phyloP scores from a whole-genome alignment of 2,329 filamentous ascomycete species.

The Fusarium denticulatum region DNA sequence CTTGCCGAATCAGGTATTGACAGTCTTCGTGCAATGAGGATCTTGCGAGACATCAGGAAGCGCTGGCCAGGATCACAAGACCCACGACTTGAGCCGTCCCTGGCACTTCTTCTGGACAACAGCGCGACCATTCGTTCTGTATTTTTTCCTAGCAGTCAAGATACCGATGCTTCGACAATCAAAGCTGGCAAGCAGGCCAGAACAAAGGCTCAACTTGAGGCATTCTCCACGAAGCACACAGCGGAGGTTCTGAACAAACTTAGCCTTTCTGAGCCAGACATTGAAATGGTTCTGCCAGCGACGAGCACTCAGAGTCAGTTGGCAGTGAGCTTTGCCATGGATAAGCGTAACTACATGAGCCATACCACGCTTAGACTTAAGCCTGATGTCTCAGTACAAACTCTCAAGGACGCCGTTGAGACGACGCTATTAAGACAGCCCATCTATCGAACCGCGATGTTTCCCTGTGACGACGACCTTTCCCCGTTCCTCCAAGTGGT shows the following conservation, averaged over 20 bases:
- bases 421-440: neutral
- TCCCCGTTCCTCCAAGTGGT: slow-evolving; percentile 7
- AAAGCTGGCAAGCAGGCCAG: neutral
- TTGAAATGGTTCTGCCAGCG: slow-evolving; percentile 5
- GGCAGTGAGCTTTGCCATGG: slow-evolving; percentile 19
- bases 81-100: neutral
- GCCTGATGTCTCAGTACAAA: accelerated
- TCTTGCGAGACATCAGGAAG: slow-evolving; percentile 10
- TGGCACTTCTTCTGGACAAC: neutral
- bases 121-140: neutral
- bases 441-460: slow-evolving; percentile 5
- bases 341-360: slow-evolving; percentile 18
- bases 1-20: slow-evolving; percentile 6
- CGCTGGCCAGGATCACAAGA: neutral
- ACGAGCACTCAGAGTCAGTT: slow-evolving; percentile 22
- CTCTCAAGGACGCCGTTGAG: neutral
- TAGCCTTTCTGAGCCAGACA: accelerated
- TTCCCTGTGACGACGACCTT: slow-evolving; percentile 3
- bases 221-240: neutral
- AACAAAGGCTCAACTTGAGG: neutral
- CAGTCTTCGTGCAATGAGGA: slow-evolving; percentile 21
- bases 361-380: slow-evolving; percentile 1
- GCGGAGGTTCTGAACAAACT: neutral
- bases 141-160: neutral
- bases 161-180: accelerated